Evolutionary conservation across 176 grass and related monocot genomes (phyloP).

Genomic region (Carex scoparia): DNA sequence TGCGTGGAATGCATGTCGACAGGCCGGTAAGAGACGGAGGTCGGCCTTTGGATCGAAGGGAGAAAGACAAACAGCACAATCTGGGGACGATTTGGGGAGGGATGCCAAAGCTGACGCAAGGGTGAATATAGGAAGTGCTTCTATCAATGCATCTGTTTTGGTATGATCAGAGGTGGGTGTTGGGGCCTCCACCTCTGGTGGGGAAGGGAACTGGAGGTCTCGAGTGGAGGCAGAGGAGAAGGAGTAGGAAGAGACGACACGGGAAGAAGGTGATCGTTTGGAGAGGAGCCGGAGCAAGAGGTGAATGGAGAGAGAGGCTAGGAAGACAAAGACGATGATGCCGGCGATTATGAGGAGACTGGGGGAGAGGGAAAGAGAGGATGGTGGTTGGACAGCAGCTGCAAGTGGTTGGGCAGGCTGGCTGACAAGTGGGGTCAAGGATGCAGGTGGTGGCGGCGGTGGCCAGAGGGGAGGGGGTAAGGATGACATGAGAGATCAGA

Average conservation of each 20-base stretch:
- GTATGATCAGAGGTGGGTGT: neutral
- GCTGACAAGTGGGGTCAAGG: slow-evolving; percentile 12
- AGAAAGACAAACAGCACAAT: slow-evolving; percentile 87
- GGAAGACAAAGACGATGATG: slow-evolving; percentile 60
- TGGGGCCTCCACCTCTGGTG: neutral
- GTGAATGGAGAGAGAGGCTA: slow-evolving; percentile 66
- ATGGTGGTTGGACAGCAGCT: slow-evolving; percentile 23
- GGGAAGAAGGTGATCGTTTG: neutral
- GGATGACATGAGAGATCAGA: slow-evolving; percentile 24
- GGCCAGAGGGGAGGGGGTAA: slow-evolving; percentile 29
- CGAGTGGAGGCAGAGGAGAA: slow-evolving; percentile 8
- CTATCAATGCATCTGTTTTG: slow-evolving; percentile 57
- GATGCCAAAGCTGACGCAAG: slow-evolving; percentile 65
- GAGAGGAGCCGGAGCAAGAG: slow-evolving; percentile 70
- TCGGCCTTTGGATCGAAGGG: slow-evolving; percentile 66
- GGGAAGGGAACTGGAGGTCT: slow-evolving; percentile 15
- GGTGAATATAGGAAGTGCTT: slow-evolving; percentile 72
- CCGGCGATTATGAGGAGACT: slow-evolving; percentile 67
- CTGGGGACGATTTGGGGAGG: slow-evolving; percentile 78
- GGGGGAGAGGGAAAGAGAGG: slow-evolving; percentile 51
- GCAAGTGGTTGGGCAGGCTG: slow-evolving; percentile 33
- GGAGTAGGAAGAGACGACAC: slow-evolving; percentile 18
- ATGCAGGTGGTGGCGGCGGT: slow-evolving; percentile 24
- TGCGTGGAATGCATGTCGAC: slow-evolving; percentile 86
- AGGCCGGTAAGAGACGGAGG: slow-evolving; percentile 83